These are phyloP conservation scores for Calonectria pseudoturangicola DNA, from an alignment of 2,329 filamentous ascomycete species.

Conservation along the genomic window DNA sequence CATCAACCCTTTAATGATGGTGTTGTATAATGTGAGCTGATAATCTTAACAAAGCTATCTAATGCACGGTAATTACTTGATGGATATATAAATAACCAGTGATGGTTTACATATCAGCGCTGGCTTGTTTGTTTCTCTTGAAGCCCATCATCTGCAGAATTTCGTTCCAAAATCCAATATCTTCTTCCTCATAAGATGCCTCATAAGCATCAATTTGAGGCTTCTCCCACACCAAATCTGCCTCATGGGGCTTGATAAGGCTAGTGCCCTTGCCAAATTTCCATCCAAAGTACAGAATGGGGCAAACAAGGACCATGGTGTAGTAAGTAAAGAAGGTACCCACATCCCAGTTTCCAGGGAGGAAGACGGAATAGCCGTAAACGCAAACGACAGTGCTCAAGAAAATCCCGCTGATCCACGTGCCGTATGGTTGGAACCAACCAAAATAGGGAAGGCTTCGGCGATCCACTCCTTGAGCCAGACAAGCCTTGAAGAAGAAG, in stretches of 20 bases:
- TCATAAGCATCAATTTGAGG: slow-evolving; percentile 43
- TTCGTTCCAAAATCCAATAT: slow-evolving; percentile 41
- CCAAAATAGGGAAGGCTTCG: slow-evolving; percentile 72
- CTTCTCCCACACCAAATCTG: slow-evolving; percentile 43
- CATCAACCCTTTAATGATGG: too few relatives aligned
- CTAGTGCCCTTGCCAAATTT: slow-evolving; percentile 41
- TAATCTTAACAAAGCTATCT: neutral
- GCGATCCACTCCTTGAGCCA: slow-evolving; percentile 71
- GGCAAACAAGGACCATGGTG: slow-evolving; percentile 62
- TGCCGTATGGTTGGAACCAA: slow-evolving; percentile 73
- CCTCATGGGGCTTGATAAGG: slow-evolving; percentile 40
- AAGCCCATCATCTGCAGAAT: slow-evolving; percentile 38
- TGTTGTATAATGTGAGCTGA: neutral
- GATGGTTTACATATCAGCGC: neutral
- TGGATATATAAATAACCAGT: neutral
- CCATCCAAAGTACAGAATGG: slow-evolving; percentile 40
- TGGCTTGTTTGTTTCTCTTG: slow-evolving; percentile 16
- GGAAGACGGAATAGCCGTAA: slow-evolving; percentile 73
- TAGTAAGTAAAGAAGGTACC: slow-evolving; percentile 70
- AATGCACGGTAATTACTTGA: neutral
- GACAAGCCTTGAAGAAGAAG: slow-evolving; percentile 69
- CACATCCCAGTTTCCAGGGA: slow-evolving; percentile 64
- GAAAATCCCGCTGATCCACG: slow-evolving; percentile 64
- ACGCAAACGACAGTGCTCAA: slow-evolving; percentile 32
- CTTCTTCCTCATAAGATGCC: slow-evolving; percentile 31